phyloP scores from a whole-genome alignment of 805 yeast species.

The Kuraishia cidri region DNA sequence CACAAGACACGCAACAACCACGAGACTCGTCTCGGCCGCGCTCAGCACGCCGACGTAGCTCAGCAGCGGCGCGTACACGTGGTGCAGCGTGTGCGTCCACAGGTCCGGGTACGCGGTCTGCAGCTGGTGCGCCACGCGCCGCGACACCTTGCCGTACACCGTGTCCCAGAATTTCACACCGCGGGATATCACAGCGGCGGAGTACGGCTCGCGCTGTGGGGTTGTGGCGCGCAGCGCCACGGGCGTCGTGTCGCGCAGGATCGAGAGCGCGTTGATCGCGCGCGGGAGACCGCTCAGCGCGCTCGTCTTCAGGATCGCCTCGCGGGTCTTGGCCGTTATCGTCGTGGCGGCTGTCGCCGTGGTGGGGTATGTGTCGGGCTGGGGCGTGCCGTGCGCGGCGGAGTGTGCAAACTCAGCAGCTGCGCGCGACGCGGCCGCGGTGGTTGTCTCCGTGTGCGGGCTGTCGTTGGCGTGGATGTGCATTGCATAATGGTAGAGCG shows the following conservation, averaged over 20 bases:
- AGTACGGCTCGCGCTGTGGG: constrained; percentile 5
- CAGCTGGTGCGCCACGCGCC: constrained; percentile 61
- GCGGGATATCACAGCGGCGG: constrained; percentile 16
- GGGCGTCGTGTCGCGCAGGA: constrained; percentile 61
- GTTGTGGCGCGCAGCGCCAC: constrained; percentile 20
- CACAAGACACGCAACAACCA: constrained; percentile 69
- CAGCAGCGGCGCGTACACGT: constrained; percentile 72
- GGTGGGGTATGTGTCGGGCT: constrained; percentile 17
- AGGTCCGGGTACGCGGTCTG: constrained; percentile 76
- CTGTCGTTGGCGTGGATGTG: constrained; percentile 8
- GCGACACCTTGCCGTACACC: constrained; percentile 69
- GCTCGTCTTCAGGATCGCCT: constrained; percentile 67
- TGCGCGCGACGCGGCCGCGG: constrained; percentile 13
- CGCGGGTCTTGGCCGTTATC: constrained; percentile 45
- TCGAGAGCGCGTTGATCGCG: constrained; percentile 69
- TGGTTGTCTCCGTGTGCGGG: constrained; percentile 9
- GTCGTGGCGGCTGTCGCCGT: constrained; percentile 32
- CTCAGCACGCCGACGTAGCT: constrained; percentile 56
- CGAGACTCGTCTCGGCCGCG: constrained; percentile 66
- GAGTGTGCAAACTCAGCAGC: constrained; percentile 9
- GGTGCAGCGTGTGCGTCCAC: constrained; percentile 61
- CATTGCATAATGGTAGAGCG: constrained; percentile 62
- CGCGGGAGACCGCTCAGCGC: constrained; percentile 83
- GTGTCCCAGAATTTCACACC: constrained; percentile 67
- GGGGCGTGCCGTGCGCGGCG: constrained; percentile 5